Percentiles rank a stretch among this genome's conserved stretches.
Evolutionary conservation across 257 asterid genomes (phyloP).

Genomic region (Fraxinus excelsior): DNA sequence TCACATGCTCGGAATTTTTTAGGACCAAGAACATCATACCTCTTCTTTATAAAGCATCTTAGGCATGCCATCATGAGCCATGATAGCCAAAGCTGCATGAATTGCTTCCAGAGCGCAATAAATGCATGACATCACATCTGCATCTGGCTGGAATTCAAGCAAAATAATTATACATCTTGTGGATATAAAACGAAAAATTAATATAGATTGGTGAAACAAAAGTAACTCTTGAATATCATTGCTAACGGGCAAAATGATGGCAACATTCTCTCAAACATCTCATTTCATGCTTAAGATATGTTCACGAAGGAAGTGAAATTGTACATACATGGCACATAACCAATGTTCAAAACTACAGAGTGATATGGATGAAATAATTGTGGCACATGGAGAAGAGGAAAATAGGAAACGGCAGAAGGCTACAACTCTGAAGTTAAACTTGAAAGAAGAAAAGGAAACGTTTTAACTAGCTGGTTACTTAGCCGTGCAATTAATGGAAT

Average conservation of each 20-base stretch:
- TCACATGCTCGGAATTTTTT: slow-evolving; percentile 15
- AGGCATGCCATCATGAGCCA: slow-evolving; percentile 87
- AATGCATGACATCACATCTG: slow-evolving; percentile 72
- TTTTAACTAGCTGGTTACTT: background rate
- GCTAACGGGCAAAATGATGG: slow-evolving; percentile 17
- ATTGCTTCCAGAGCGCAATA: slow-evolving; percentile 85
- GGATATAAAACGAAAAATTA: background rate
- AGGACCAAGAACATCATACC: slow-evolving; percentile 42
- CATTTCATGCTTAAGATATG: background rate
- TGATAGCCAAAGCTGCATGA: slow-evolving; percentile 89
- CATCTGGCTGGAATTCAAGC: slow-evolving; percentile 69
- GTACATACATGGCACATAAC: background rate
- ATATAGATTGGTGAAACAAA: slow-evolving; percentile 4
- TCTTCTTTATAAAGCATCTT: slow-evolving; percentile 94
- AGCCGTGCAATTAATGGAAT: background rate
- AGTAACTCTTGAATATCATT: slow-evolving; percentile 14
- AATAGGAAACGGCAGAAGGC: background rate
- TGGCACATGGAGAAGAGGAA: background rate
- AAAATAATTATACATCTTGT: slow-evolving; percentile 24
- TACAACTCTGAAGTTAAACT: background rate
- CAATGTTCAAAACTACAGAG: background rate
- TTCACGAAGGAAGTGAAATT: background rate
- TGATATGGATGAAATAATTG: background rate
- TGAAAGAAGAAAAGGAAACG: background rate
- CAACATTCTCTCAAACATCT: background rate